Conservation (phyloP, 108 stramenopile species). For the Mediolabrus comicus region DNA sequence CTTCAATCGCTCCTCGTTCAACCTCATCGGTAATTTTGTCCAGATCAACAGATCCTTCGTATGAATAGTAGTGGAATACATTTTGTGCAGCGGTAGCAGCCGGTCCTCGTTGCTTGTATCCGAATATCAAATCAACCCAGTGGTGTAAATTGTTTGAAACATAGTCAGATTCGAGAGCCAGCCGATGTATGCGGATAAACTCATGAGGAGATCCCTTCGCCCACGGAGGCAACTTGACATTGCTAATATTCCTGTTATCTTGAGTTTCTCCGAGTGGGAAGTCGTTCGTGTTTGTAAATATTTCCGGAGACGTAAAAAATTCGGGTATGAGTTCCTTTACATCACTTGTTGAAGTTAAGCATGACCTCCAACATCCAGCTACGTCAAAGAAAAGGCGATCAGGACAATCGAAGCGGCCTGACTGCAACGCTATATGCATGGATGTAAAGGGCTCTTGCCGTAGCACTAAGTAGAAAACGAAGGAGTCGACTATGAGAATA, state of each 20-base stretch:
- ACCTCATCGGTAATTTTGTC: slow-evolving; percentile 90
- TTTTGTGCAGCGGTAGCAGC: slow-evolving; percentile 86
- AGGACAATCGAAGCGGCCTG: slow-evolving; percentile 93
- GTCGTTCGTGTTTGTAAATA: slow-evolving; percentile 84
- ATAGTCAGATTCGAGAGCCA: slow-evolving; percentile 94
- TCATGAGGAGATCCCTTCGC: slow-evolving; percentile 88
- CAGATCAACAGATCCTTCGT: slow-evolving; percentile 97
- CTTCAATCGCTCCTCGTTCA: slow-evolving; percentile 81
- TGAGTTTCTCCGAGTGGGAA: slow-evolving; percentile 91
- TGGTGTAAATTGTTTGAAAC: slow-evolving; percentile 86
- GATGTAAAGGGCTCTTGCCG: slow-evolving; percentile 91
- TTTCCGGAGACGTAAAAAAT: slow-evolving; percentile 87
- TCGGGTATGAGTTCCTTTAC: slow-evolving; percentile 96
- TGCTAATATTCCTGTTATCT: slow-evolving; percentile 60
- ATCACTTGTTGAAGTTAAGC: slow-evolving; percentile 78
- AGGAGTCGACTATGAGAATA: not conserved
- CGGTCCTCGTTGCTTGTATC: slow-evolving; percentile 89
- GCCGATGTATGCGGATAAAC: slow-evolving; percentile 88
- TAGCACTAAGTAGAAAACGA: slow-evolving; percentile 14
- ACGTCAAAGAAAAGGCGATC: slow-evolving; percentile 92
- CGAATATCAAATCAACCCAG: slow-evolving; percentile 98
- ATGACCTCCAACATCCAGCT: slow-evolving; percentile 69
- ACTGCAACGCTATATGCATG: slow-evolving; percentile 90
- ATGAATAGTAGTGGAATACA: slow-evolving; percentile 95
- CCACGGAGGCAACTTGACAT: slow-evolving; percentile 97